Evolutionary conservation across 2,329 filamentous ascomycete species (phyloP).

Genomic region (Didymella keratinophila): DNA sequence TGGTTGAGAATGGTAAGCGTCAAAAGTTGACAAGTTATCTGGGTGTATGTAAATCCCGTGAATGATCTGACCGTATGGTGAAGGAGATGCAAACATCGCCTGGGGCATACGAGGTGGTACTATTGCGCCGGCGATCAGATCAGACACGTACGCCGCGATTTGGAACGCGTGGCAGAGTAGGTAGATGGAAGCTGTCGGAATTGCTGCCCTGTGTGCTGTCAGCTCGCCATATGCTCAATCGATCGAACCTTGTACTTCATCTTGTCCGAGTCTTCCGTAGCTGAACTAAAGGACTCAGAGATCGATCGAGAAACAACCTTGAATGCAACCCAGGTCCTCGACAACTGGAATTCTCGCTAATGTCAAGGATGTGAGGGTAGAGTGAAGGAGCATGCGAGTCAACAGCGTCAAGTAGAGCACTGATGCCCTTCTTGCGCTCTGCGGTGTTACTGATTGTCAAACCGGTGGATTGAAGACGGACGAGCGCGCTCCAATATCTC

Average conservation of each 20-base stretch:
- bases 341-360: not conserved
- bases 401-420: not conserved
- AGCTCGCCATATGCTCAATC: not conserved
- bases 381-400: not conserved
- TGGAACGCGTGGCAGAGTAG: slow-evolving; percentile 6
- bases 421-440: not conserved
- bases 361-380: not conserved
- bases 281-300: not conserved
- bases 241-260: not conserved
- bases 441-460: not conserved
- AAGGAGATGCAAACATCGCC: not conserved
- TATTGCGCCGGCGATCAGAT: not conserved
- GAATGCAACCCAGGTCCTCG: not conserved
- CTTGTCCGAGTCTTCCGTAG: not conserved
- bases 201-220: not conserved
- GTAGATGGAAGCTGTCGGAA: slow-evolving; percentile 1
- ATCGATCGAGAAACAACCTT: not conserved
- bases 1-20: not conserved
- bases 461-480: not conserved
- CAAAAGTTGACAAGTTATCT: slow-evolving; percentile 1
- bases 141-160: not conserved
- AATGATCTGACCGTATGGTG: not conserved
- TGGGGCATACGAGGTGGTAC: not conserved
- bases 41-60: not conserved
- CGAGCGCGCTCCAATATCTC: not conserved